These are phyloP conservation scores for Rhamnella rubrinervis DNA, from an alignment of 331 rosid species.

Conservation along the genomic window DNA sequence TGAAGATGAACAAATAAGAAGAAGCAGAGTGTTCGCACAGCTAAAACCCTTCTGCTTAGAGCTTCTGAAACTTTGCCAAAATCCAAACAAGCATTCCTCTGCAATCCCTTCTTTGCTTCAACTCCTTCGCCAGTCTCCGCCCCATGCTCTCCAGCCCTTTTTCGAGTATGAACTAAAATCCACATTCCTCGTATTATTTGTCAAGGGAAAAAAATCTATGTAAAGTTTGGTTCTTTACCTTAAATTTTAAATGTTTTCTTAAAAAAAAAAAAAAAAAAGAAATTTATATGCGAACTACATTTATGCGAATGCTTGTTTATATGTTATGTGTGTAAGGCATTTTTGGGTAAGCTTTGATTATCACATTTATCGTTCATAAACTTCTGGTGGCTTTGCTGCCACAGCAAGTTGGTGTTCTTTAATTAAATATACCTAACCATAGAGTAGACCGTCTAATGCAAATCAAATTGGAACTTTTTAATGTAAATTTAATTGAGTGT, in stretches of 20 bases:
- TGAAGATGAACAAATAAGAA: slow-evolving; percentile 21
- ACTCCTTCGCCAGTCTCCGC: slow-evolving; percentile 51
- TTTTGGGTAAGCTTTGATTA: too few relatives aligned
- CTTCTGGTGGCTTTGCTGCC: too few relatives aligned
- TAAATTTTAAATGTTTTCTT: neutral
- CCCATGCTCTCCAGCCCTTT: slow-evolving; percentile 64
- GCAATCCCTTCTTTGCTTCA: slow-evolving; percentile 48
- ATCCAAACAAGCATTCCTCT: slow-evolving; percentile 53
- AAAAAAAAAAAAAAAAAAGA: neutral
- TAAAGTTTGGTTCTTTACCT: neutral
- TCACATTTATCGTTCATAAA: too few relatives aligned
- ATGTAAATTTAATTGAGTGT: neutral
- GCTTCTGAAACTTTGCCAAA: slow-evolving; percentile 68
- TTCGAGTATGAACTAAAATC: slow-evolving; percentile 50
- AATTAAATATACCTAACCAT: too few relatives aligned
- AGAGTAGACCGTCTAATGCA: too few relatives aligned
- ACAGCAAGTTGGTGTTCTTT: too few relatives aligned
- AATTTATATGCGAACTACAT: neutral
- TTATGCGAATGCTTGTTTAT: neutral
- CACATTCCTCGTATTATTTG: neutral
- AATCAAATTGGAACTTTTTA: neutral
- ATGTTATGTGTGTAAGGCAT: neutral
- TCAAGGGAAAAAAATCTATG: neutral
- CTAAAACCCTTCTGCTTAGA: slow-evolving; percentile 59
- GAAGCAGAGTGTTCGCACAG: slow-evolving; percentile 47